These are phyloP conservation scores for Cyberlindnera saturnus DNA, from an alignment of 805 yeast species.

Conservation along the genomic window DNA sequence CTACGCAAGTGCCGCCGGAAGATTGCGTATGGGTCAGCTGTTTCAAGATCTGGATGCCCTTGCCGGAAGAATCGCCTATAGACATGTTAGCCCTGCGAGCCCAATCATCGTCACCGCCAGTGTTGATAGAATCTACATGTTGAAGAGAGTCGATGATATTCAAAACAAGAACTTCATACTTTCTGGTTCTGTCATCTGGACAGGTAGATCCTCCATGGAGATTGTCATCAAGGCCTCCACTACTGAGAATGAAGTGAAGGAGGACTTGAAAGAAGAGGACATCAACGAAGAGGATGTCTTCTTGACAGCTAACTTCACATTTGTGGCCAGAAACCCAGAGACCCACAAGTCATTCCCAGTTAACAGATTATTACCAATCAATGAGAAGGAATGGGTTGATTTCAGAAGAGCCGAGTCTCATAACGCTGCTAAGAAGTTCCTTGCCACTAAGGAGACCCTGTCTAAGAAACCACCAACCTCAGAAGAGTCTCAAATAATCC, in stretches of 20 bases:
- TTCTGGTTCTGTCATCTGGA: slow-evolving; percentile 92
- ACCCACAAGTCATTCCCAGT: slow-evolving; percentile 89
- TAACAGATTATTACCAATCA: slow-evolving; percentile 69
- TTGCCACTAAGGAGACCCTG: slow-evolving; percentile 59
- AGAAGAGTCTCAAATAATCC: slow-evolving; percentile 69
- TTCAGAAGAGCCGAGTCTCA: slow-evolving; percentile 86
- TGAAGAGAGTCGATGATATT: slow-evolving; percentile 77
- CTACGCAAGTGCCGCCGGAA: slow-evolving; percentile 86
- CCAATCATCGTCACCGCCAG: slow-evolving; percentile 95
- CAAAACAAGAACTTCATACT: slow-evolving; percentile 68
- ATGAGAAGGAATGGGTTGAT: slow-evolving; percentile 74
- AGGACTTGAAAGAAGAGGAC: slow-evolving; percentile 45
- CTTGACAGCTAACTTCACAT: slow-evolving; percentile 86
- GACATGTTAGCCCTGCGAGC: slow-evolving; percentile 91
- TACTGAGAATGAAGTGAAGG: slow-evolving; percentile 49
- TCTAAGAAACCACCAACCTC: slow-evolving; percentile 67
- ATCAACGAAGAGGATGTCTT: slow-evolving; percentile 66
- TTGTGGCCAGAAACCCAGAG: slow-evolving; percentile 90
- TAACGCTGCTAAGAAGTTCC: slow-evolving; percentile 77
- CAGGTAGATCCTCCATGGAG: slow-evolving; percentile 94
- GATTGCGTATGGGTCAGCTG: slow-evolving; percentile 85
- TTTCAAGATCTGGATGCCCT: slow-evolving; percentile 92
- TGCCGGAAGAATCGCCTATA: slow-evolving; percentile 90
- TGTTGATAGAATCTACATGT: slow-evolving; percentile 85
- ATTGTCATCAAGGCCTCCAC: slow-evolving; percentile 87